phyloP scores from a whole-genome alignment of 2,329 filamentous ascomycete genomes.

The Penicillium sp. region DNA sequence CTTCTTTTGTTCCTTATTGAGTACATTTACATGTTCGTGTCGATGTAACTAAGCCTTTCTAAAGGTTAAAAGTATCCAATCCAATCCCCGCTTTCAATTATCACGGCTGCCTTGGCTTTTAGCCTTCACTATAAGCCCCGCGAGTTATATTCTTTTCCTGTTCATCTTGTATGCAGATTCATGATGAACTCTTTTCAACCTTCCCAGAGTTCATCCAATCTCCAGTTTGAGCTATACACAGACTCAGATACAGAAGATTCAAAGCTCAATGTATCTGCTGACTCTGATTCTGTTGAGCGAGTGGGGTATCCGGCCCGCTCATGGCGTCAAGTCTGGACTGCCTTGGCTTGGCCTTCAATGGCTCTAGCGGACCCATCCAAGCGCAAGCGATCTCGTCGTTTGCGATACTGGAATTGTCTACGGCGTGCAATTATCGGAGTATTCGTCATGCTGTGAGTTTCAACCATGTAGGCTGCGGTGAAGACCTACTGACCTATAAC shows the following conservation, averaged over 20 bases:
- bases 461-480: background rate
- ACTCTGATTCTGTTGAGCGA: background rate
- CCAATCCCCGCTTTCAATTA: no score
- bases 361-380: slow-evolving; percentile 3
- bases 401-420: slow-evolving; percentile 18
- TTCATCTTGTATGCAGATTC: background rate
- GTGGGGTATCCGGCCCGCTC: slow-evolving; percentile 14
- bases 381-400: slow-evolving; percentile 15
- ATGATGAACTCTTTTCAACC: slow-evolving; percentile 4
- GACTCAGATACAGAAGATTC: slow-evolving; percentile 8
- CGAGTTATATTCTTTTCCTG: background rate
- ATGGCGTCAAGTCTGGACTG: slow-evolving; percentile 16
- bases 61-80: no score
- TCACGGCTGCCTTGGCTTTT: slow-evolving; percentile 6
- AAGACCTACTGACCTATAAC: slow-evolving; percentile 1
- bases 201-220: slow-evolving; percentile 7
- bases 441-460: slow-evolving; percentile 37
- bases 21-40: no score
- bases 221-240: slow-evolving; percentile 16
- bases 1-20: no score
- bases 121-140: background rate
- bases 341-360: slow-evolving; percentile 10
- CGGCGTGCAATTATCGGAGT: slow-evolving; percentile 21
- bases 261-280: slow-evolving; percentile 1
- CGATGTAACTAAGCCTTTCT: no score